phyloP scores from a whole-genome alignment of 2,329 filamentous ascomycete species.

The Claviceps monticola region DNA sequence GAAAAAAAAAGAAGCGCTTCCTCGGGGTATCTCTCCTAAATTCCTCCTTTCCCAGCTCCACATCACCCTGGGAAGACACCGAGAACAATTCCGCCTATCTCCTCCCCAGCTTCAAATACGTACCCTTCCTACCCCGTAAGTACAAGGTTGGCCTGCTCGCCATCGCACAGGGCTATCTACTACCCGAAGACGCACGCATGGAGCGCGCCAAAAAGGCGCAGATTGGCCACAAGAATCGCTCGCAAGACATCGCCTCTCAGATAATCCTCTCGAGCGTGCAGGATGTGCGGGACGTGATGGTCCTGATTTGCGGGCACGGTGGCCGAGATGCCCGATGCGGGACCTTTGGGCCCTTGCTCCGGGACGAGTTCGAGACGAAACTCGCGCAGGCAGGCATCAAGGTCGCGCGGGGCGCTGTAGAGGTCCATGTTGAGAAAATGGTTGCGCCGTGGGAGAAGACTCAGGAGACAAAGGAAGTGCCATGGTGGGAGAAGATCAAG shows the following conservation, averaged over 20 bases:
- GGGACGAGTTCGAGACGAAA: slow-evolving; percentile 52
- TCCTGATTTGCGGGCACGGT: slow-evolving; percentile 81
- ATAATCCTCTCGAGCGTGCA: slow-evolving; percentile 40
- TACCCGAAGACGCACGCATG: slow-evolving; percentile 47
- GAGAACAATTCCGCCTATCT: slow-evolving; percentile 56
- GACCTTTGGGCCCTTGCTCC: slow-evolving; percentile 59
- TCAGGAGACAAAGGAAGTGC: slow-evolving; percentile 10
- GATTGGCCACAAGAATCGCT: slow-evolving; percentile 38
- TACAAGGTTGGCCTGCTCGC: slow-evolving; percentile 40
- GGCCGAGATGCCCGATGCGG: slow-evolving; percentile 74
- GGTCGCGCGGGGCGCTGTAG: slow-evolving; percentile 32
- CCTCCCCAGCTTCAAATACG: slow-evolving; percentile 71
- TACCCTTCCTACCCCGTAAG: slow-evolving; percentile 55
- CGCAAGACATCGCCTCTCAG: slow-evolving; percentile 37
- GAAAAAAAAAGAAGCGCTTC: slow-evolving; percentile 48
- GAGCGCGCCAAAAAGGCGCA: slow-evolving; percentile 46
- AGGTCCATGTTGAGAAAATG: slow-evolving; percentile 12
- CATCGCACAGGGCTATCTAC: slow-evolving; percentile 50
- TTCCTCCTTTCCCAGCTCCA: slow-evolving; percentile 54
- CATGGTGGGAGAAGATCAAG: not conserved
- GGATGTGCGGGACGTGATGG: slow-evolving; percentile 52
- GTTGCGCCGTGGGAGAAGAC: not conserved
- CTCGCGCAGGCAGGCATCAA: slow-evolving; percentile 35
- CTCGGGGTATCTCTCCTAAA: slow-evolving; percentile 68
- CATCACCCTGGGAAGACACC: slow-evolving; percentile 27